Conservation (phyloP, 108 stramenopile species). For the Cafeteria roenbergensis region DNA sequence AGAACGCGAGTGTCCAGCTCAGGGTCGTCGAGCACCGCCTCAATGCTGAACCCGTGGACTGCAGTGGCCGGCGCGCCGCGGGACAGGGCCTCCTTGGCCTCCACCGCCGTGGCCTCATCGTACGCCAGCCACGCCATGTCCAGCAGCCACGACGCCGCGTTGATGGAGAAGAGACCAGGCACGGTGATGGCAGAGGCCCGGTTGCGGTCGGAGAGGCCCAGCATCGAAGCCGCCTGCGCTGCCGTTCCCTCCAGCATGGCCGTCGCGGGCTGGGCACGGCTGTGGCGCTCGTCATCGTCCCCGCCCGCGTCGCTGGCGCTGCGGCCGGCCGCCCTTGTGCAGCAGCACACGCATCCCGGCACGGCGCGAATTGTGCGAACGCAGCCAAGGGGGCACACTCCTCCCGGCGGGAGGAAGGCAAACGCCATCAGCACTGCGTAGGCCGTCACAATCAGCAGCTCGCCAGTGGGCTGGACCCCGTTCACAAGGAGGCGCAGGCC, state of each 20-base stretch:
- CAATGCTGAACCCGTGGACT: background rate
- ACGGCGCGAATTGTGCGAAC: background rate
- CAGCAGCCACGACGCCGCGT: background rate
- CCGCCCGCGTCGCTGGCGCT: too few species aligned
- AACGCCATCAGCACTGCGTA: background rate
- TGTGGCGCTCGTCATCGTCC: too few species aligned
- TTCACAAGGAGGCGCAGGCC: background rate
- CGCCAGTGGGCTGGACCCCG: background rate
- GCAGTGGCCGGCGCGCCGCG: too few species aligned
- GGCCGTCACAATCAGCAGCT: background rate
- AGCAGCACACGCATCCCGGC: background rate
- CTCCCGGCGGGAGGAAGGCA: background rate
- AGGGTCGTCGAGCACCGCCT: background rate
- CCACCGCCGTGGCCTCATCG: background rate
- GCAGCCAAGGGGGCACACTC: background rate
- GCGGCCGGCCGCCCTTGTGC: too few species aligned
- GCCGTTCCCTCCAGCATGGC: too few species aligned
- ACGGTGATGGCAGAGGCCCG: background rate
- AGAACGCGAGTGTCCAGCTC: background rate
- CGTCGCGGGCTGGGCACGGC: too few species aligned
- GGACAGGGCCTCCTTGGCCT: background rate
- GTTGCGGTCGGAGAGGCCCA: background rate
- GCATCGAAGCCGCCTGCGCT: too few species aligned
- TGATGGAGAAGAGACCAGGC: background rate
- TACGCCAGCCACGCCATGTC: conserved; percentile 6